Base-by-base conservation (phyloP, 1,139 yeast species). In the Kurtzmaniella quercitrusa region DNA sequence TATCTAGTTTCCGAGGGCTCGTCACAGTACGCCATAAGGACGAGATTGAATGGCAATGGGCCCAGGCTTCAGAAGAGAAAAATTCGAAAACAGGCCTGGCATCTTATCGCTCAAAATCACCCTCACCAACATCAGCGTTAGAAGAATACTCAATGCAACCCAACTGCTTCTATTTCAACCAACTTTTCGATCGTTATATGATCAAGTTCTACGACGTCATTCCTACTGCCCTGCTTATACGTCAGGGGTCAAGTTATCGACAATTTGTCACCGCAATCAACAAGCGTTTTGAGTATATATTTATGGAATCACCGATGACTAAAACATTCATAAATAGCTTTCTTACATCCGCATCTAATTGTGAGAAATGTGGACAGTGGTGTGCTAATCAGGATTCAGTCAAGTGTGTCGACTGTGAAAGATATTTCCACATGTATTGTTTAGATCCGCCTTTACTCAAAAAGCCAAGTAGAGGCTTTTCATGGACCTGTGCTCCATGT, bases 401-500 rank as follows among this genome's bases (percentile, higher is more conserved):
- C n/a, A 75, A 72, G 47, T 91, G 97, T 65, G 86, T 86, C n/a
- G 83, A 76, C 42, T 91, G 98, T 61, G 67, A 71, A 12, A 72
- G 76, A 26, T 72, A 72, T 49, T 88, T 80, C 52, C 98, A 91
- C 64, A 79, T 89, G 81, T 69, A 78, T 39, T 91, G 98, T 59
- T 76, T 91, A 39, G 89, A 85, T 48, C 96, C 97, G 1, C 97
- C 97, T 0, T 62, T 88, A 37, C 59, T 77, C 42, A 78, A 79
- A 51, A 87, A 87, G 53, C 97, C 96, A 0, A 82, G 88, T 39
- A 67, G 95, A 45, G 96, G 96, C 1, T 86, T 88, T 57, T 87
- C 89, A 5, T 91, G 97, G 97, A 76, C 89, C n/a, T 91, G 97
- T 69, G 93, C 88, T 19, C 60, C 69, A 2, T 89, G 97, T 63